These are phyloP conservation scores for Cutaneotrichosporon sp. DNA, from an alignment of 1,284 basidiomycete species.

Conservation along the genomic window DNA sequence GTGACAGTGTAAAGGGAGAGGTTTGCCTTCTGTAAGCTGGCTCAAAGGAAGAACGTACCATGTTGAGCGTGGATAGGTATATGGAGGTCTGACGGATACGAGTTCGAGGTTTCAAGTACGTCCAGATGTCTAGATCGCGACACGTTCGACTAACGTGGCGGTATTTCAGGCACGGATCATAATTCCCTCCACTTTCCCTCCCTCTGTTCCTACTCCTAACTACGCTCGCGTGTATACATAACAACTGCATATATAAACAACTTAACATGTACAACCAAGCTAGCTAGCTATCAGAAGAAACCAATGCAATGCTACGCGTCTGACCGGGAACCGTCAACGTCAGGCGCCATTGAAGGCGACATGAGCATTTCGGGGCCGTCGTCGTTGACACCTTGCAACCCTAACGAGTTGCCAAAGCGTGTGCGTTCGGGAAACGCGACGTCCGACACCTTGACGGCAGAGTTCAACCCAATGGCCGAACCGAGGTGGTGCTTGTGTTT, in stretches of 20 bases:
- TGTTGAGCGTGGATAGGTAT: conserved; percentile 11
- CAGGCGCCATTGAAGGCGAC: conserved; percentile 28
- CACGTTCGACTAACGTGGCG: conserved; percentile 12
- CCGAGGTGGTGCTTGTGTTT: conserved; percentile 11
- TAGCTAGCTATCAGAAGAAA: background rate
- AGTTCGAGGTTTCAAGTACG: background rate
- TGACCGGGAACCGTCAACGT: conserved; percentile 26
- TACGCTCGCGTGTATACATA: background rate
- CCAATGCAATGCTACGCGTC: conserved; percentile 15
- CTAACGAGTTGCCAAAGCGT: conserved; percentile 23
- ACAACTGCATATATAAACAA: conserved; percentile 5
- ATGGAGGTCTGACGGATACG: background rate
- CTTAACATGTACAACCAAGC: conserved; percentile 5
- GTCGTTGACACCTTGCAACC: conserved; percentile 22
- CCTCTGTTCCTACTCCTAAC: no score
- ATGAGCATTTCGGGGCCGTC: background rate
- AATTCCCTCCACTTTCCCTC: background rate
- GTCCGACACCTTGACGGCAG: background rate
- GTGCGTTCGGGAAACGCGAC: background rate
- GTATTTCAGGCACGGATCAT: conserved; percentile 12
- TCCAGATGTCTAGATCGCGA: background rate
- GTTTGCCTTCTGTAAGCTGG: conserved; percentile 59
- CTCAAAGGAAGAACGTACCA: background rate
- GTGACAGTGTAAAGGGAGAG: conserved; percentile 80
- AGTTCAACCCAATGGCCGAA: background rate